These are phyloP conservation scores for Ascodesmis nigricans DNA, from an alignment of 495 filamentous ascomycete species.

Conservation along the genomic window DNA sequence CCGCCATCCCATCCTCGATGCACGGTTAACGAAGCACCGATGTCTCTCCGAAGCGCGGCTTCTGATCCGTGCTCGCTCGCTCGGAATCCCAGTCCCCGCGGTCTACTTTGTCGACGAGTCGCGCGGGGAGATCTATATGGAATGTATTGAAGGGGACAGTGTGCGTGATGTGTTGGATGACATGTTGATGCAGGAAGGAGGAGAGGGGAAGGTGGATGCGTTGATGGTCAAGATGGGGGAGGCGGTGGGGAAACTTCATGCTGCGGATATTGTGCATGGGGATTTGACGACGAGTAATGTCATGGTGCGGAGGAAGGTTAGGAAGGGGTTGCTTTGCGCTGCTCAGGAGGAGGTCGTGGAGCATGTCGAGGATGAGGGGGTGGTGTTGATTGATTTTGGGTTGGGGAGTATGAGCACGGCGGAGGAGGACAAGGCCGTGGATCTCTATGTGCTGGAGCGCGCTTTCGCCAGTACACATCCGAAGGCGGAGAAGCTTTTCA, in stretches of 20 bases:
- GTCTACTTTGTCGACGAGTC: conserved; percentile 23
- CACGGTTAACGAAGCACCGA: conserved; percentile 62
- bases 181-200: conserved; percentile 32
- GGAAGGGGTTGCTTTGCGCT: conserved; percentile 9
- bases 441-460: conserved; percentile 88
- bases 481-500: conserved; percentile 55
- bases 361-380: conserved; percentile 40
- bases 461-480: conserved; percentile 96
- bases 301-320: conserved; percentile 40
- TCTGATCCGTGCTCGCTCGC: conserved; percentile 17
- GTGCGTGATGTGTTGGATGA: conserved; percentile 44
- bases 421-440: conserved; percentile 87
- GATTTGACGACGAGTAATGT: conserved; percentile 96
- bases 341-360: conserved; percentile 12
- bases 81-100: conserved; percentile 17
- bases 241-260: conserved; percentile 61
- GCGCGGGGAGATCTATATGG: conserved; percentile 63
- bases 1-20: conserved; percentile 77
- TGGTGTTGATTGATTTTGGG: conserved; percentile 90
- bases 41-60: conserved; percentile 74
- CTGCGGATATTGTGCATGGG: conserved; percentile 67
- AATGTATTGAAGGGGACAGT: conserved; percentile 64
- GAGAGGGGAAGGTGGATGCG: conserved; percentile 25
- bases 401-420: conserved; percentile 59
- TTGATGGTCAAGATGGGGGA: conserved; percentile 49